These are phyloP conservation scores for Naegleria lovaniensis DNA, from an alignment of 208 protist species.

Conservation along the genomic window DNA sequence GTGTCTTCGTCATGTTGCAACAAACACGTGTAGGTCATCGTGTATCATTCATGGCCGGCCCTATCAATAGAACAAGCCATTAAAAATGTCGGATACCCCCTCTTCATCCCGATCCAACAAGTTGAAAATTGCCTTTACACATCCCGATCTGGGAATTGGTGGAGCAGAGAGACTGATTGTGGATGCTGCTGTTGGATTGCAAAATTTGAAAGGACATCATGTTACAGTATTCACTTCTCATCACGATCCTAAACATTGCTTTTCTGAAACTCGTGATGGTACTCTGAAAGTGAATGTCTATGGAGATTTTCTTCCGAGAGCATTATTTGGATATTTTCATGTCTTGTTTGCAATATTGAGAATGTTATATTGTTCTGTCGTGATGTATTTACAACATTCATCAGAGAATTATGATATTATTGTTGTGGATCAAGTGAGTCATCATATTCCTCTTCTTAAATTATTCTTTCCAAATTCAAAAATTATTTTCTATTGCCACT, in stretches of 20 bases:
- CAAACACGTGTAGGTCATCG: no score
- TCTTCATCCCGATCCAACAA: not conserved
- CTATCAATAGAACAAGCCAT: no score
- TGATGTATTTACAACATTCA: not conserved
- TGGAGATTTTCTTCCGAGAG: slow-evolving; percentile 39
- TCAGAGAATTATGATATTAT: slow-evolving; percentile 27
- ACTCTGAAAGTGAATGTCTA: slow-evolving; percentile 35
- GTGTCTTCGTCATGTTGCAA: no score
- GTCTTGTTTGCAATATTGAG: slow-evolving; percentile 38
- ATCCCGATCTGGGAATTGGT: slow-evolving; percentile 45
- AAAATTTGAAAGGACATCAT: slow-evolving; percentile 27
- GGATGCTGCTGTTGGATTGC: slow-evolving; percentile 40
- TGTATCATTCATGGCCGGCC: no score
- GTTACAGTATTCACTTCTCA: slow-evolving; percentile 42
- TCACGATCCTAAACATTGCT: slow-evolving; percentile 33
- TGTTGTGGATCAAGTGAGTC: slow-evolving; percentile 41
- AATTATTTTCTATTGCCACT: slow-evolving; percentile 51
- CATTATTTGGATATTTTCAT: slow-evolving; percentile 38
- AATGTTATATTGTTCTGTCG: slow-evolving; percentile 22
- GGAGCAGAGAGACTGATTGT: slow-evolving; percentile 48
- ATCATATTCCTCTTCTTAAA: slow-evolving; percentile 36
- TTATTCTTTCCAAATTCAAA: slow-evolving; percentile 21
- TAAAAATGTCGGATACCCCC: no score
- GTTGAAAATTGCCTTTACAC: slow-evolving; percentile 37
- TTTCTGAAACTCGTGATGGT: slow-evolving; percentile 37